phyloP scores from a whole-genome alignment of 2,329 filamentous ascomycete species.

The Berkeleyomyces basicola region DNA sequence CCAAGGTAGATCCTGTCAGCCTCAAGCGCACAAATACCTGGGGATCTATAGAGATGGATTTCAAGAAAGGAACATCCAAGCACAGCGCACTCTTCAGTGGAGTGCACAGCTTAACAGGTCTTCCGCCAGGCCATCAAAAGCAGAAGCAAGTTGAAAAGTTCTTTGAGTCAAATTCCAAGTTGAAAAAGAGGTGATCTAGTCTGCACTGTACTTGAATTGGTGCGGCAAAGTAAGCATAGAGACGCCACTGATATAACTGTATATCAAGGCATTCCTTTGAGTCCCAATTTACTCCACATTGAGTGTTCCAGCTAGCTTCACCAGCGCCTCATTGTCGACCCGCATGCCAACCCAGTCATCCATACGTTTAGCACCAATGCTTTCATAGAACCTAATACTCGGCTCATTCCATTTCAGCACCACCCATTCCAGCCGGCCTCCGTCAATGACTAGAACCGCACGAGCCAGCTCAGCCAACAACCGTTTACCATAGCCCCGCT shows the following conservation, averaged over 20 bases:
- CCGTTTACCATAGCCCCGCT: constrained; percentile 62
- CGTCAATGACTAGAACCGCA: constrained; percentile 56
- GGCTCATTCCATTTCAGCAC: constrained; percentile 90
- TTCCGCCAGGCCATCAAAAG: constrained; percentile 3
- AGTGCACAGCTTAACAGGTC: constrained; percentile 3
- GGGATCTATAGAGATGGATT: constrained; percentile 4
- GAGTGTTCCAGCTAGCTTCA: constrained; percentile 35
- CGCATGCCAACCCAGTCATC: constrained; percentile 61
- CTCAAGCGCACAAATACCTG: constrained; percentile 5
- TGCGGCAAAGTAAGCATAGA: background rate
- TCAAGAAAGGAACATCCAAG: background rate
- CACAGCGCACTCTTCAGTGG: constrained; percentile 1
- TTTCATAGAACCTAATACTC: constrained; percentile 72
- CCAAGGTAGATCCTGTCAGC: constrained; percentile 1
- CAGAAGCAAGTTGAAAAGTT: background rate
- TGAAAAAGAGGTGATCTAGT: background rate
- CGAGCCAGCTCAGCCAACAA: constrained; percentile 63
- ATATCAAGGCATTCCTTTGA: background rate
- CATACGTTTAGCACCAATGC: constrained; percentile 49
- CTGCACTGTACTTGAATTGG: background rate
- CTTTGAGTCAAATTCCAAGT: background rate
- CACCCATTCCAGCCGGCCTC: constrained; percentile 71
- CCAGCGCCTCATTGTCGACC: constrained; percentile 49
- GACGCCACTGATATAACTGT: background rate
- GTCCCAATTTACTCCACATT: background rate